Evolutionary conservation across 2,329 filamentous ascomycete genomes (phyloP).

Genomic region (Teratosphaeria zuluensis): DNA sequence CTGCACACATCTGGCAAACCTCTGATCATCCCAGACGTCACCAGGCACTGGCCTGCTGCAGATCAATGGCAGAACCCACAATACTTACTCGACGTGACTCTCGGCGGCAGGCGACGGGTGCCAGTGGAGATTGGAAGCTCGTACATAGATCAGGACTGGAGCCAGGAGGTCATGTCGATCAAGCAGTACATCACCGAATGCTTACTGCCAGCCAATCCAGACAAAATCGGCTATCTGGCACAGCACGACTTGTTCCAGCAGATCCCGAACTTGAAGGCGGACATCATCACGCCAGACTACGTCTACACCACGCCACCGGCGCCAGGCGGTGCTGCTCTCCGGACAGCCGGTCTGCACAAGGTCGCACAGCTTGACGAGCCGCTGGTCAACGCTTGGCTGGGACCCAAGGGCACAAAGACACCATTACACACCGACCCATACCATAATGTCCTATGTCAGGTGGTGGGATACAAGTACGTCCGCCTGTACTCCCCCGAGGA

Average conservation of each 20-base stretch:
- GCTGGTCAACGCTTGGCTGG: conserved; percentile 84
- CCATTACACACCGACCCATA: conserved; percentile 91
- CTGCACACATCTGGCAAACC: conserved; percentile 35
- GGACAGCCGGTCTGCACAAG: conserved; percentile 11
- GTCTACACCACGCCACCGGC: conserved; percentile 64
- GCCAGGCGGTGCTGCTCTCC: conserved; percentile 22
- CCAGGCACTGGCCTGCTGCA: conserved; percentile 70
- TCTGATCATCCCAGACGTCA: conserved; percentile 57
- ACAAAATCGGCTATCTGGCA: conserved; percentile 65
- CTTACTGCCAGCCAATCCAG: conserved; percentile 34
- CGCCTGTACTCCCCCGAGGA: conserved; percentile 67
- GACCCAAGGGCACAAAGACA: conserved; percentile 77
- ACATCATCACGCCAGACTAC: conserved; percentile 74
- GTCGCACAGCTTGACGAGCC: conserved; percentile 41
- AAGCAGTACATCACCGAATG: conserved; percentile 56
- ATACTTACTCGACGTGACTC: conserved; percentile 66
- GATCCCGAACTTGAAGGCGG: conserved; percentile 63
- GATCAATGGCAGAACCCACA: conserved; percentile 61
- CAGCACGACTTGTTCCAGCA: conserved; percentile 83
- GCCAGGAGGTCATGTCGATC: conserved; percentile 71
- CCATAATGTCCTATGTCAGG: conserved; percentile 83
- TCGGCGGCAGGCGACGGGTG: conserved; percentile 68
- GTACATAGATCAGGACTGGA: conserved; percentile 80
- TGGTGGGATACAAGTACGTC: conserved; percentile 87
- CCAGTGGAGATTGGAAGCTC: conserved; percentile 73